phyloP scores from a whole-genome alignment of 2,329 filamentous ascomycete genomes.

The Claviceps arundinis region DNA sequence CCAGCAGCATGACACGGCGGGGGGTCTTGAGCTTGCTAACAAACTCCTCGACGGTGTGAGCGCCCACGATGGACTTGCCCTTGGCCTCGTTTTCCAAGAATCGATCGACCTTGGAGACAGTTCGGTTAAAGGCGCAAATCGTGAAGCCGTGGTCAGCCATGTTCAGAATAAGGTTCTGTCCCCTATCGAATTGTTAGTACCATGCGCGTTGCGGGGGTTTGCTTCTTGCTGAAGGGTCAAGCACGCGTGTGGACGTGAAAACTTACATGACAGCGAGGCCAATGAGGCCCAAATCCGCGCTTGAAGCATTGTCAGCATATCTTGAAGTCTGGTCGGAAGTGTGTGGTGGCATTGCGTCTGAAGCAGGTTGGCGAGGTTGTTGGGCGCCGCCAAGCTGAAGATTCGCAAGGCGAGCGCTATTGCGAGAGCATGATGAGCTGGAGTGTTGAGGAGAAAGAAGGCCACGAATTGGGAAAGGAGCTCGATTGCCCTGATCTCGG shows the following conservation, averaged over 20 bases:
- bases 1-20: constrained; percentile 93
- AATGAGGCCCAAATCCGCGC: constrained; percentile 83
- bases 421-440: constrained; percentile 25
- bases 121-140: constrained; percentile 97
- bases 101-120: constrained; percentile 91
- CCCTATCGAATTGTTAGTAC: constrained; percentile 27
- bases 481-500: background rate
- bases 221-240: background rate
- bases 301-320: constrained; percentile 46
- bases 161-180: constrained; percentile 81
- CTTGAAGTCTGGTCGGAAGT: constrained; percentile 18
- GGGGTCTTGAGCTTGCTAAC: constrained; percentile 93
- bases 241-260: background rate
- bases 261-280: constrained; percentile 80
- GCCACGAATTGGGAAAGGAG: background rate
- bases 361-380: constrained; percentile 26
- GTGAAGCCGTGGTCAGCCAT: constrained; percentile 89
- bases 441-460: constrained; percentile 10
- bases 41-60: constrained; percentile 89
- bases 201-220: background rate
- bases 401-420: constrained; percentile 62
- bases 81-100: constrained; percentile 87
- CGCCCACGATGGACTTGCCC: constrained; percentile 91
- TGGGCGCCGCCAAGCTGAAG: constrained; percentile 55
- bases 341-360: constrained; percentile 14